Conservation (phyloP, 306 rosid species). For the Glycine tomentella region DNA sequence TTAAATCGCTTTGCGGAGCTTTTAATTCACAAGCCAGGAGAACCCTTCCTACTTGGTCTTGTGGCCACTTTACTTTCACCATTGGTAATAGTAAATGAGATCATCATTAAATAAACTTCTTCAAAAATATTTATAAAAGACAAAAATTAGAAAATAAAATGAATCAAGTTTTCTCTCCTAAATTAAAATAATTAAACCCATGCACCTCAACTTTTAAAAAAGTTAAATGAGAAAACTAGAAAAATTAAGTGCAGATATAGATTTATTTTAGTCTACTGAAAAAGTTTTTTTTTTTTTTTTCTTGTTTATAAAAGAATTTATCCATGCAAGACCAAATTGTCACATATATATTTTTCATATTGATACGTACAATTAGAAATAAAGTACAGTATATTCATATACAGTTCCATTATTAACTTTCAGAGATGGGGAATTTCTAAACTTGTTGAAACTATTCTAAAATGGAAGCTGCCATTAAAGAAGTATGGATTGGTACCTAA, state of each 20-base stretch:
- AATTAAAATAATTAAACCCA: too few species aligned
- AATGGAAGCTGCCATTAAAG: slow-evolving; percentile 60
- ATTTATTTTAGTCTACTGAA: too few species aligned
- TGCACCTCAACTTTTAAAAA: not conserved
- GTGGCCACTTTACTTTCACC: slow-evolving; percentile 63
- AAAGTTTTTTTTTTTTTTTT: too few species aligned
- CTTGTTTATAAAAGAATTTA: too few species aligned
- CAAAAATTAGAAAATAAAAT: too few species aligned
- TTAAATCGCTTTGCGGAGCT: slow-evolving; percentile 59
- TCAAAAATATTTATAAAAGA: too few species aligned
- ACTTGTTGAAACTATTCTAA: slow-evolving; percentile 47
- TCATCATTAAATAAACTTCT: not conserved
- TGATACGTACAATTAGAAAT: not conserved
- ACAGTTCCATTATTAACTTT: slow-evolving; percentile 2
- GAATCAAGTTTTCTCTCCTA: too few species aligned
- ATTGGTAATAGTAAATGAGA: slow-evolving; percentile 47
- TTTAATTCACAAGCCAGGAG: slow-evolving; percentile 65
- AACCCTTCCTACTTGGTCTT: slow-evolving; percentile 45
- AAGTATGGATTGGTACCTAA: not conserved
- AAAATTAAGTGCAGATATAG: too few species aligned
- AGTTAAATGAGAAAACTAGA: not conserved
- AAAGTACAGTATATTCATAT: not conserved
- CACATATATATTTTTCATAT: not conserved
- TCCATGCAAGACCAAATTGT: too few species aligned
- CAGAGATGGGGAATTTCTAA: slow-evolving; percentile 62